phyloP scores from a whole-genome alignment of 495 filamentous ascomycete species.

The Talaromyces liani region DNA sequence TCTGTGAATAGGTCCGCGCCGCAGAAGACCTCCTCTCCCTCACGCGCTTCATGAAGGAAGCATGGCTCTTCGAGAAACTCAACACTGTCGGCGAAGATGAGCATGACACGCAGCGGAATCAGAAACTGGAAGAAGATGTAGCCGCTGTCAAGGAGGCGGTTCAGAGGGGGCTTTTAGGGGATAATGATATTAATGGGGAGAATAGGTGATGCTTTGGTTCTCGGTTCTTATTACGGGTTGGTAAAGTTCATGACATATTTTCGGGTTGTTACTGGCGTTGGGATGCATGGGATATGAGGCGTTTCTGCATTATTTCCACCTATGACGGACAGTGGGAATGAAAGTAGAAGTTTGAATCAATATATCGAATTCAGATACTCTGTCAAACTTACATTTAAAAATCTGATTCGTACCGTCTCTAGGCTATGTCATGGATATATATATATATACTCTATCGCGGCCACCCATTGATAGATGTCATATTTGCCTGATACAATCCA shows the following conservation, averaged over 20 bases:
- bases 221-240: not conserved
- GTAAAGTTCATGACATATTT: not conserved
- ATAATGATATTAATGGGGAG: not conserved
- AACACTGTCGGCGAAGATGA: slow-evolving; percentile 50
- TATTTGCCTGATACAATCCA: too few relatives aligned
- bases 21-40: slow-evolving; percentile 59
- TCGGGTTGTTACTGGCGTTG: not conserved
- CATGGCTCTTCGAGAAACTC: slow-evolving; percentile 69
- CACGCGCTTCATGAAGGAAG: slow-evolving; percentile 59
- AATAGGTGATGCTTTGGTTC: not conserved
- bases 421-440: too few relatives aligned
- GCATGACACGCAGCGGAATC: slow-evolving; percentile 29
- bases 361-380: too few relatives aligned
- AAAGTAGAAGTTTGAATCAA: not conserved
- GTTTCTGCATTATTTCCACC: not conserved
- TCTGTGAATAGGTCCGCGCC: slow-evolving; percentile 45
- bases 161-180: slow-evolving; percentile 22
- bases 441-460: too few relatives aligned
- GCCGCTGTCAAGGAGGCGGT: slow-evolving; percentile 40
- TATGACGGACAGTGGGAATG: not conserved
- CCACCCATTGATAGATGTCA: too few relatives aligned
- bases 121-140: slow-evolving; percentile 46
- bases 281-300: not conserved
- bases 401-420: too few relatives aligned
- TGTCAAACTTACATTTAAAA: too few relatives aligned